Evolutionary conservation across 805 yeast species (phyloP), one percentile per base, ranked within the genome.

Genomic region (Brettanomyces custersianus): DNA sequence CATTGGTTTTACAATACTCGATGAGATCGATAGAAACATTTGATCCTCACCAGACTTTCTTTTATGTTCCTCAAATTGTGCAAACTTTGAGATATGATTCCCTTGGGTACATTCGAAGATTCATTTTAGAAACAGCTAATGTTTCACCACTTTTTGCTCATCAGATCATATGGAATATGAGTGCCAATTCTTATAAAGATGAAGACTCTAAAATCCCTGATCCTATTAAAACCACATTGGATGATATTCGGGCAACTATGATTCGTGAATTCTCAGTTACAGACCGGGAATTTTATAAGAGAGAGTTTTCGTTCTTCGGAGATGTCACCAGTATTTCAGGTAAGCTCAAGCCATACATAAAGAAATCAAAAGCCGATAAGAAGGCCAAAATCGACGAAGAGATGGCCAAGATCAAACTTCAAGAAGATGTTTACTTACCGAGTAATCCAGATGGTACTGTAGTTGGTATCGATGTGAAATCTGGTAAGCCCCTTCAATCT

Each of bases 21-120:
- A 81, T 90, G 81, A 70, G 94, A 47, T 82, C 96, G 0, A 63
- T 92, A 43, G 96, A 87, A 55, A 69, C 77, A 16, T 94, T 85
- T 49, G 95, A 86, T 49, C 86, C 85, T 25, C 81, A 83, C 48
- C 62, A 81, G 42, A 85, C 96, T 0, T 92, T 94, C 63, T 92
- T 94, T 57, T 92, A 94, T 52, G 97, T 92, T 36, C 99, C 99
- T 2, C 98, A 92, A 56, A 86, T 92, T 57, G 98, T 92, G 16
- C 99, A 92, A 60, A 72, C 85, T 43, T 67, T 92, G 46, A 72
- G 97, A 44, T 80, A 79, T 54, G 98, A 92, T 54, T 59, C 59
- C 9, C 64, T 73, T 31, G 97, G 96, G 1, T 88, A 86, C 48
- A 94, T 90, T 31, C 86, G 84, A 47, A 71, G 86, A 47, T 85